Base-by-base conservation (phyloP, 208 protist genomes). In the Crithidia brevicula region DNA sequence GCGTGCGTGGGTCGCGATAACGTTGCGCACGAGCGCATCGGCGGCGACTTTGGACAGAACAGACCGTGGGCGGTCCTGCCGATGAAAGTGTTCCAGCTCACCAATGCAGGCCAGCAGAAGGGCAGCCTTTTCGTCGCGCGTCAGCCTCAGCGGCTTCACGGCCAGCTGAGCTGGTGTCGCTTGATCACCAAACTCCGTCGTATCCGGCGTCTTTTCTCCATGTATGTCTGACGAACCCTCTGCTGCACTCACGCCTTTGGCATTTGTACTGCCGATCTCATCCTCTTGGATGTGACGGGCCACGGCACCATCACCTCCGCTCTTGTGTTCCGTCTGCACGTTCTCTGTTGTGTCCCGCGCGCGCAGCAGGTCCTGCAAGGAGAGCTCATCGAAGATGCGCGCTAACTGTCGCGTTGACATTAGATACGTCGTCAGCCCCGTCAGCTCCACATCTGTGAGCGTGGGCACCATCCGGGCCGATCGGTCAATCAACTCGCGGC, bases 21-120 rank as follows among this genome's bases (percentile, higher is more conserved):
- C 88, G 66, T 96, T 73, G n/a, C 83, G 67, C 30, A 96, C 91
- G 20, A 93, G 85, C 2, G 69, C 60, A 61, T 91, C 83, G 15
- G 88, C 86, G 0, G 80, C 81, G 27, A 72, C 38, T 25, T 74
- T 72, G 43, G 77, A 79, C 27, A 66, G 63, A n/a, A 94, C 83
- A 38, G 75, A 83, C 36, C 70, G 75, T 4, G 85, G 79, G 10
- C 86, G 73, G 47, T 88, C 77, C 62, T 79, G 76, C 5, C 79
- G 73, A 16, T 82, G 58, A 59, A 88, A 91, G 54, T 80, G 77
- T 22, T 72, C 70, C 60, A 95, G 64, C 59, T 95, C 89, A 3
- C 89, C 89, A 15, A 95, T 22, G 42, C 71, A 83, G 54, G 75
- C 81, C 27, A 86, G 70, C 23, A 93, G 10, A n/a, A 95, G 52